Base-by-base conservation (phyloP, 2,329 filamentous ascomycete species). In the Aspergillus niger region DNA sequence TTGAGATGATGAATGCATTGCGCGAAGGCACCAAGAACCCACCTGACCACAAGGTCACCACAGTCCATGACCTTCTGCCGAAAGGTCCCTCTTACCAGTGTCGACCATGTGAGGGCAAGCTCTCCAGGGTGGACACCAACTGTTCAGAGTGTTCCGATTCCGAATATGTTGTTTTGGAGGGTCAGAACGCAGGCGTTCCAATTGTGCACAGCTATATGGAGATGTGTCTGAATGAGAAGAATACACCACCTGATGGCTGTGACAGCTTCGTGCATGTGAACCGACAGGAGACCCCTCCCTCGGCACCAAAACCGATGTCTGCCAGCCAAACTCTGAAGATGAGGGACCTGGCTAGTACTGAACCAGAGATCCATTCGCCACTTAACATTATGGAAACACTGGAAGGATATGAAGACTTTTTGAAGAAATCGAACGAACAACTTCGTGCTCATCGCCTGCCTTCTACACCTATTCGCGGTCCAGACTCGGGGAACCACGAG, bases 1-100 rank as follows among this genome's bases (percentile, higher is more conserved):
- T 58, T n/a, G 55, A 63, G 1, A 67, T 67, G 43, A 67, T 68
- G 22, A 65, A 67, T 24, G 39, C 47, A 4, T 54, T 73, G 13
- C 67, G 66, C n/a, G 11, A 36, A 10, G 32, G 20, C 41, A 13
- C 41, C n/a, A 24, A 11, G 5, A 20, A 20, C 2, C 41, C 41
- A 13, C 41, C 41, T 24, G 20, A 5, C 13, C 41, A 44, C 22
- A 13, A 13, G 20, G 41, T 44, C 22, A 44, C 41, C 22, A 22
- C 8, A 11, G 41, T 22, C 20, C 41, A 44, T 22, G 41, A 44
- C 8, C 41, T 44, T 22, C 17, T 44, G 41, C 41, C 41, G 32
- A 36, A 36, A 36, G 11, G 32, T 13, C 20, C n/a, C 10, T 24
- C 20, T 44, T 44, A 22, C 20, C 20, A 20, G 41, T 44, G 41